Evolutionary conservation across 2,329 filamentous ascomycete species (phyloP).

Genomic region (Venturia asperata): DNA sequence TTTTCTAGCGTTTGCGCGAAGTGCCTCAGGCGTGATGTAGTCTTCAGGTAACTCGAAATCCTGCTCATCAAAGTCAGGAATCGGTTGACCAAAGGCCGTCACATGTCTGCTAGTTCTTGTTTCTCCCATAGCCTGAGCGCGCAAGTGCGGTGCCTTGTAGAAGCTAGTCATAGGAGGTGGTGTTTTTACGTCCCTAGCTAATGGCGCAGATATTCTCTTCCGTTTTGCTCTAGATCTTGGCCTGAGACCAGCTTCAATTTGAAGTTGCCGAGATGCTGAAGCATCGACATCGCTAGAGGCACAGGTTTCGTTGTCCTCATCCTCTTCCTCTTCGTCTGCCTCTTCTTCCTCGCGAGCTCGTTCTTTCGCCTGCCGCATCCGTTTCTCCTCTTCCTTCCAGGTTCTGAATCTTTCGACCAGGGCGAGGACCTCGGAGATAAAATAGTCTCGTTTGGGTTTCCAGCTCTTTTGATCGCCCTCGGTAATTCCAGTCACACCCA

Average conservation of each 20-base stretch:
- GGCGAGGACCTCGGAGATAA: slow-evolving; percentile 72
- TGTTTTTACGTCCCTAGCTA: slow-evolving; percentile 6
- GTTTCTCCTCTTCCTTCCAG: slow-evolving; percentile 88
- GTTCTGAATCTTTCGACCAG: slow-evolving; percentile 80
- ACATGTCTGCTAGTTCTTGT: slow-evolving; percentile 62
- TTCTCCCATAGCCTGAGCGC: slow-evolving; percentile 70
- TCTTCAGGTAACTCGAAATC: slow-evolving; percentile 73
- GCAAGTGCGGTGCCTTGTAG: slow-evolving; percentile 70
- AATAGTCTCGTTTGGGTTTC: slow-evolving; percentile 76
- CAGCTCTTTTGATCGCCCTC: slow-evolving; percentile 81
- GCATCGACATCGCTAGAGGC: slow-evolving; percentile 61
- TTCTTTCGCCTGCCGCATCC: slow-evolving; percentile 50
- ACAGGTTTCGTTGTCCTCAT: slow-evolving; percentile 36
- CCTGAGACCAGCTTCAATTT: slow-evolving; percentile 59
- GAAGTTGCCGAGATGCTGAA: slow-evolving; percentile 65
- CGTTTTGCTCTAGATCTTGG: slow-evolving; percentile 28
- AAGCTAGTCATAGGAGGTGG: slow-evolving; percentile 70
- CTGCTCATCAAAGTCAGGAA: slow-evolving; percentile 62
- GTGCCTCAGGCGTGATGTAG: slow-evolving; percentile 42
- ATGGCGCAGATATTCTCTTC: slow-evolving; percentile 21
- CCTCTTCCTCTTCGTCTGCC: slow-evolving; percentile 31
- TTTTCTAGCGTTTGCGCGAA: slow-evolving; percentile 54
- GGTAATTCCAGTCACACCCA: slow-evolving; percentile 80
- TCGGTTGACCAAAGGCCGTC: slow-evolving; percentile 71
- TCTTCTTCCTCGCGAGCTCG: slow-evolving; percentile 35